Base-by-base conservation (phyloP, 169 alveolate species). In the Cryptosporidium meleagridis region DNA sequence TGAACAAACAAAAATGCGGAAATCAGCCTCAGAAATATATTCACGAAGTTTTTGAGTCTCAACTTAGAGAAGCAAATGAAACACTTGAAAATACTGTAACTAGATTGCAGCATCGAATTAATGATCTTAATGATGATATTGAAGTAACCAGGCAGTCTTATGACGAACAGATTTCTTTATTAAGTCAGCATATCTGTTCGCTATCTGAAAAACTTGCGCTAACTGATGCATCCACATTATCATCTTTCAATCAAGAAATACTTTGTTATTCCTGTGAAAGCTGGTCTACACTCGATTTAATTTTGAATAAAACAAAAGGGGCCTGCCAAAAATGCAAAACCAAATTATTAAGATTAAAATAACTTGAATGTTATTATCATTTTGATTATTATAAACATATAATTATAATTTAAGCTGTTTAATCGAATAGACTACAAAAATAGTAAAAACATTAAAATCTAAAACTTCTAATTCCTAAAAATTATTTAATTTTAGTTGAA, bases 31-130 rank as follows among this genome's bases (percentile, higher is more conserved):
- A 80, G 39, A 59, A 14, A 41, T 29, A 67, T 65, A 61, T 31
- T 41, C 68, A 80, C 31, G 89, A 44, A 33, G 45, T 80, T 35
- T 80, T n/a, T 59, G 89, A 80, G 16, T 80, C 75, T 37, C 75
- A 59, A 37, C 75, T 80, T 16, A 61, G 75, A 29, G 89, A 80
- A 37, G 89, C 89, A 21, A 80, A 80, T 41, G 89, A 80, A 80
- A 80, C 89, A 39, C 62, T 80, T 52, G 89, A 80, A 62, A 48
- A 51, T 21, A 80, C 89, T 14, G 89, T 80, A 18, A 59, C 35
- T 7, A 80, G 69, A 35, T 33, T 58, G 18, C 89, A 80, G 41
- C 67, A n/a, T 33, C 16, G 67, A 41, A 80, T 80, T 18, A 31
- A 80, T 3, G 75, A 59, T 62, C 51, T 80, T 2, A 80, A 59